These are phyloP conservation scores for Hyphodiscus hymeniophilus DNA, from an alignment of 495 filamentous ascomycete species.

Conservation along the genomic window DNA sequence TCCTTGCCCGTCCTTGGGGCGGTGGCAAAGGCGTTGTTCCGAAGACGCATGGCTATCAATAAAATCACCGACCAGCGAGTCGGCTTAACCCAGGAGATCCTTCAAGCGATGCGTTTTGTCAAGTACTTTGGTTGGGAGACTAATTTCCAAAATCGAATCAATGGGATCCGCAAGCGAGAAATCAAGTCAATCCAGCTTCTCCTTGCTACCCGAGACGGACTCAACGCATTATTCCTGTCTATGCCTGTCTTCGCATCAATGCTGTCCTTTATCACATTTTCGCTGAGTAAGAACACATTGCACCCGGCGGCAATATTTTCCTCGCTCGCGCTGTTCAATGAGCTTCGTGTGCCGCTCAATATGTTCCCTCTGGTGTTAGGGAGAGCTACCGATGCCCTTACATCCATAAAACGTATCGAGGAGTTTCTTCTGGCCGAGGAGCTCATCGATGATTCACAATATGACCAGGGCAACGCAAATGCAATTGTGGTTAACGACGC, in stretches of 20 bases:
- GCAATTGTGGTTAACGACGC: too few species aligned
- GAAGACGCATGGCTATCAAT: slow-evolving; percentile 67
- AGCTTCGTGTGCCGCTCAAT: slow-evolving; percentile 77
- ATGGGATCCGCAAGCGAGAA: too few species aligned
- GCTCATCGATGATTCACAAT: too few species aligned
- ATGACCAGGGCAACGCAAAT: too few species aligned
- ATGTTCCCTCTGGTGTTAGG: slow-evolving; percentile 78
- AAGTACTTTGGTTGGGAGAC: slow-evolving; percentile 93
- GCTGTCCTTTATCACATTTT: slow-evolving; percentile 87
- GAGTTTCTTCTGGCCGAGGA: slow-evolving; percentile 81
- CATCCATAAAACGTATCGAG: slow-evolving; percentile 70
- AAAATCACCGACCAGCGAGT: slow-evolving; percentile 85
- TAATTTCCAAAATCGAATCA: slow-evolving; percentile 69
- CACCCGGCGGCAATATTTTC: slow-evolving; percentile 79
- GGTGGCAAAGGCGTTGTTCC: slow-evolving; percentile 61
- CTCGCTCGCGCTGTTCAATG: slow-evolving; percentile 84
- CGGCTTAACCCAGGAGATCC: slow-evolving; percentile 79
- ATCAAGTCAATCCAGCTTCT: too few species aligned
- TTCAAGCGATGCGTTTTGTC: slow-evolving; percentile 83
- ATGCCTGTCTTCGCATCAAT: slow-evolving; percentile 87
- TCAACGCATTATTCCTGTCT: too few species aligned
- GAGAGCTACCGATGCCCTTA: slow-evolving; percentile 75
- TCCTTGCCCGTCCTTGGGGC: slow-evolving; percentile 62
- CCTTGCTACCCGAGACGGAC: too few species aligned
- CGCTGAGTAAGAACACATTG: slow-evolving; percentile 59